Evolutionary conservation across 2,329 filamentous ascomycete genomes (phyloP).

Genomic region (Aspergillus sp.): DNA sequence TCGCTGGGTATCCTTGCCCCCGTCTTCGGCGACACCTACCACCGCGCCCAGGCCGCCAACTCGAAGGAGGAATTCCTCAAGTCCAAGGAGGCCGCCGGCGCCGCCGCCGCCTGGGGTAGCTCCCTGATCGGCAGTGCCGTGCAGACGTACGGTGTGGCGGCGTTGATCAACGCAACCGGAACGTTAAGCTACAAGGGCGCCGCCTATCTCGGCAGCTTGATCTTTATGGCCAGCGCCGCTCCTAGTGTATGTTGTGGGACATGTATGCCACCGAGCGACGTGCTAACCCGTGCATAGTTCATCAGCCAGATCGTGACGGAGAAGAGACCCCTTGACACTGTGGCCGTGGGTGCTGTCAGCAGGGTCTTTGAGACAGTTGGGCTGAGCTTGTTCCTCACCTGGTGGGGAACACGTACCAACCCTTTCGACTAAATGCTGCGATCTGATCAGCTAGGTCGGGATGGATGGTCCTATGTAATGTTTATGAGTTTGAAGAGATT

Average conservation of each 20-base stretch:
- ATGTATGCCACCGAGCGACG: too few relatives aligned
- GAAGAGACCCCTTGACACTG: constrained; percentile 86
- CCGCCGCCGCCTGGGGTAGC: constrained; percentile 85
- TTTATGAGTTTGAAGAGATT: background rate
- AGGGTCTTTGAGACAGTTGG: constrained; percentile 92
- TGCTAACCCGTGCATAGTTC: constrained; percentile 56
- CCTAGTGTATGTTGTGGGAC: constrained; percentile 66
- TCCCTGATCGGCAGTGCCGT: constrained; percentile 84
- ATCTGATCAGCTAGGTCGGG: background rate
- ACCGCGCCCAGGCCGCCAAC: constrained; percentile 85
- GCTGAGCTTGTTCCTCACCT: constrained; percentile 86
- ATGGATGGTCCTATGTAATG: background rate
- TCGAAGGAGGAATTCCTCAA: constrained; percentile 94
- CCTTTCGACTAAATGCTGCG: constrained; percentile 69
- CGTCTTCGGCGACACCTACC: constrained; percentile 91
- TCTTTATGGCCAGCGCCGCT: constrained; percentile 88
- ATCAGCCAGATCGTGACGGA: constrained; percentile 83
- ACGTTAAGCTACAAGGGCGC: constrained; percentile 97
- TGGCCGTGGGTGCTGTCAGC: constrained; percentile 78
- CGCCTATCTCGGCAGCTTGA: constrained; percentile 83
- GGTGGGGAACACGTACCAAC: constrained; percentile 95
- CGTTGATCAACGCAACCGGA: constrained; percentile 89
- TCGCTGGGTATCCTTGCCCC: constrained; percentile 85
- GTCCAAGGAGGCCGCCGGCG: constrained; percentile 86
- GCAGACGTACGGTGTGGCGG: constrained; percentile 85